phyloP scores from a whole-genome alignment of 345 rosid species.

The Eutrema japonicum region DNA sequence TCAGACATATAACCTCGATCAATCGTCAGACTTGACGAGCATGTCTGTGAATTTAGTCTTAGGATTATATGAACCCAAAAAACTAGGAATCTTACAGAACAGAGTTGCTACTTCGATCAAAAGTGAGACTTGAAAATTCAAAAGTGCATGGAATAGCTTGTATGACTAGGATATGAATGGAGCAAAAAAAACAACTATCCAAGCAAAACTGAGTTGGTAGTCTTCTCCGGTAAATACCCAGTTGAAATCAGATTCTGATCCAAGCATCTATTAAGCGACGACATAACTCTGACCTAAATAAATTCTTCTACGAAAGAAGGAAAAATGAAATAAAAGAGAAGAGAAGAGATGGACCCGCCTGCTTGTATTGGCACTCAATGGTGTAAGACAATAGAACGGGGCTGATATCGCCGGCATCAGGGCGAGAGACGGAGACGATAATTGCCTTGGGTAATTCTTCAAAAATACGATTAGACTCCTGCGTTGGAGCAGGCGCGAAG shows the following conservation, averaged over 20 bases:
- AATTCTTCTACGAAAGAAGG: not conserved
- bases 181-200: not conserved
- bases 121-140: not conserved
- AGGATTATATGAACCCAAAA: not conserved
- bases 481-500: slow-evolving; percentile 52
- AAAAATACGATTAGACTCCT: slow-evolving; percentile 70
- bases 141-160: slow-evolving; percentile 2
- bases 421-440: slow-evolving; percentile 81
- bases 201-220: not conserved
- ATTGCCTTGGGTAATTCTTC: slow-evolving; percentile 82
- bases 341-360: slow-evolving; percentile 50
- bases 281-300: not conserved
- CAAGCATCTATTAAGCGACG: not conserved
- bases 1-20: too few relatives aligned
- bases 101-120: slow-evolving; percentile 20
- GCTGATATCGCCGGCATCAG: slow-evolving; percentile 89
- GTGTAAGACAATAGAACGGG: slow-evolving; percentile 84
- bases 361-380: slow-evolving; percentile 85
- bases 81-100: not conserved
- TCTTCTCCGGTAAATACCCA: not conserved
- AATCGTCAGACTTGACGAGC: not conserved
- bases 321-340: not conserved
- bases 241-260: not conserved
- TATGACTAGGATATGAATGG: not conserved
- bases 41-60: not conserved